A percentile compares a stretch with the other conserved stretches of the same genome.
These are phyloP conservation scores for Drechslerella coelobrocha DNA, from an alignment of 2,329 filamentous ascomycete genomes.

Conservation along the genomic window DNA sequence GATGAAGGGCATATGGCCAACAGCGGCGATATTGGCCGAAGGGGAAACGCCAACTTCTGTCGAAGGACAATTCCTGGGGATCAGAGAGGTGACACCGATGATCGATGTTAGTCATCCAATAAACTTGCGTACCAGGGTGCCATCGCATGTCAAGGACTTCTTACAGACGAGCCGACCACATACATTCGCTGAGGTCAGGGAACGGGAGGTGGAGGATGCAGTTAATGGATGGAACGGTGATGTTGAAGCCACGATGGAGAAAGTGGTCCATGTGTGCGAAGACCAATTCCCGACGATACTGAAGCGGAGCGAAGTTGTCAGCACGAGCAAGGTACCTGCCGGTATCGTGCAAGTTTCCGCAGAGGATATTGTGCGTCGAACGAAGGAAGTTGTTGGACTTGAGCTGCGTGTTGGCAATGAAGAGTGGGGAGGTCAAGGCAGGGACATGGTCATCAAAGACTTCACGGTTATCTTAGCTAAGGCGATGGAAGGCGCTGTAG, in stretches of 20 bases:
- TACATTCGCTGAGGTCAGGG: constrained; percentile 50
- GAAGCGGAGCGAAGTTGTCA: constrained; percentile 81
- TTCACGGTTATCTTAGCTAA: constrained; percentile 43
- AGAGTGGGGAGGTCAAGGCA: constrained; percentile 65
- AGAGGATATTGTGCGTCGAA: constrained; percentile 89
- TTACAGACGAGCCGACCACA: constrained; percentile 63
- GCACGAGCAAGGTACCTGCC: constrained; percentile 70
- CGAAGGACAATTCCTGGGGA: constrained; percentile 87
- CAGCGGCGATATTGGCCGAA: constrained; percentile 77
- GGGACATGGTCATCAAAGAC: constrained; percentile 43
- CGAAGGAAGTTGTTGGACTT: constrained; percentile 77
- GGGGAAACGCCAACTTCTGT: constrained; percentile 75
- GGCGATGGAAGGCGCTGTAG: constrained; percentile 55
- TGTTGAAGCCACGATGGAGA: constrained; percentile 62
- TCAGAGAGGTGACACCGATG: constrained; percentile 80
- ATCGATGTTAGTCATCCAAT: constrained; percentile 82
- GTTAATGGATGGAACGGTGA: constrained; percentile 49
- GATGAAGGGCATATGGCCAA: constrained; percentile 87
- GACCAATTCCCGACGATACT: constrained; percentile 92
- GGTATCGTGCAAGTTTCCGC: constrained; percentile 84
- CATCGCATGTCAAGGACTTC: constrained; percentile 84
- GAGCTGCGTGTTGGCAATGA: constrained; percentile 77
- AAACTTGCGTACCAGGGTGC: constrained; percentile 85
- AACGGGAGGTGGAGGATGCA: constrained; percentile 42
- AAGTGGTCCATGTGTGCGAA: constrained; percentile 80